Evolutionary conservation across 257 asterid species (phyloP), one percentile per base, ranked within the genome.

Genomic region (Gentiana dahurica): DNA sequence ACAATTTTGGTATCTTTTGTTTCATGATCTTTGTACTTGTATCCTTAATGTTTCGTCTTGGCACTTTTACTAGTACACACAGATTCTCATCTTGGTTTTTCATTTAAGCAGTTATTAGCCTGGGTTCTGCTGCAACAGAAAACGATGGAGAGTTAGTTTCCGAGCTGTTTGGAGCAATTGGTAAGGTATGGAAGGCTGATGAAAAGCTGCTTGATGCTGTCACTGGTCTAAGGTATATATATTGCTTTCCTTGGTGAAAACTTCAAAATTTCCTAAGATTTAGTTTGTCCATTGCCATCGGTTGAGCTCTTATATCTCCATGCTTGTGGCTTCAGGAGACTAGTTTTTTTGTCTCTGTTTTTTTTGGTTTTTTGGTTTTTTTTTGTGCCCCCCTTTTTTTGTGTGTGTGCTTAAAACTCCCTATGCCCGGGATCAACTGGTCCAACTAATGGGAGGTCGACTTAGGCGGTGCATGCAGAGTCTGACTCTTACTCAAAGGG

Each of bases 131-230:
- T 9, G 93, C 98, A 49, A 81, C 79, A n/a, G 70, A 80, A 69
- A 87, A 77, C 24, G 97, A 92, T 34, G 98, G 87, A 53, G 86
- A 83, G 44, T 62, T 79, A 56, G 83, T 92, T 34, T 11, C 88
- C 49, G 75, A 60, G 55, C 43, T 92, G 58, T 92, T 92, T 74
- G 98, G 94, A 60, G 86, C 93, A 43, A 74, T 87, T 45, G 98
- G 98, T 9, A 92, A 81, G 80, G 89, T 92, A 58, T 92, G 98
- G 98, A 83, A 74, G 60, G 86, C 95, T 59, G 85, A 83, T 56
- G 98, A 92, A 71, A 92, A 92, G 58, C 74, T 67, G 9, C 83
- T 88, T 74, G 97, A 92, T 68, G 98, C 94, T 37, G 57, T 92
- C 54, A 92, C 98, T 51, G 97, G 94, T 60, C 75, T 87, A 34